These are phyloP conservation scores for Cladosporium cucumerinum DNA, from an alignment of 2,329 filamentous ascomycete genomes.

Conservation along the genomic window DNA sequence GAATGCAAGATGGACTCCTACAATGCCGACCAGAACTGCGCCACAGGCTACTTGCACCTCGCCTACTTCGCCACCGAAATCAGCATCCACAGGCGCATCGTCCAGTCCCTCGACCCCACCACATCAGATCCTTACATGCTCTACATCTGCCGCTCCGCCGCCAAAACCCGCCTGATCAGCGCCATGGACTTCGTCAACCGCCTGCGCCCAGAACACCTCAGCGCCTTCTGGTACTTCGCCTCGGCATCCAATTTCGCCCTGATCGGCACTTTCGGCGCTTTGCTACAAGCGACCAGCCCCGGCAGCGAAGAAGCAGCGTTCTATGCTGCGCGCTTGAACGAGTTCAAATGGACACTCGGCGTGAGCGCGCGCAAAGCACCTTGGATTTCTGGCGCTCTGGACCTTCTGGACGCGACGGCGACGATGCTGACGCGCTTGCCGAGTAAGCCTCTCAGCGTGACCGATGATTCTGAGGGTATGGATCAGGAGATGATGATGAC, in stretches of 20 bases:
- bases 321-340: conserved; percentile 77
- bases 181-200: conserved; percentile 98
- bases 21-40: conserved; percentile 39
- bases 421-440: conserved; percentile 44
- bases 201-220: conserved; percentile 77
- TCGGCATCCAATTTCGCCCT: conserved; percentile 89
- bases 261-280: conserved; percentile 87
- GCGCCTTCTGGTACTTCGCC: conserved; percentile 90
- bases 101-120: conserved; percentile 65
- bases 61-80: conserved; percentile 95
- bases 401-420: conserved; percentile 44
- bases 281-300: conserved; percentile 85
- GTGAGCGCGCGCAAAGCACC: conserved; percentile 72
- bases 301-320: conserved; percentile 88
- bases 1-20: conserved; percentile 60
- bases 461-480: conserved; percentile 5
- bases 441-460: conserved; percentile 38
- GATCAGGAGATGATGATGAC: conserved; percentile 12
- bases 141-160: conserved; percentile 88
- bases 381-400: conserved; percentile 46
- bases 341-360: conserved; percentile 91
- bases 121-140: conserved; percentile 71
- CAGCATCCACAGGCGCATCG: conserved; percentile 84
- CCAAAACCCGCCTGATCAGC: conserved; percentile 89
- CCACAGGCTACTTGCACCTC: conserved; percentile 69